Base-by-base conservation (phyloP, 495 filamentous ascomycete species). In the Paragyromitra xinjiangensis region DNA sequence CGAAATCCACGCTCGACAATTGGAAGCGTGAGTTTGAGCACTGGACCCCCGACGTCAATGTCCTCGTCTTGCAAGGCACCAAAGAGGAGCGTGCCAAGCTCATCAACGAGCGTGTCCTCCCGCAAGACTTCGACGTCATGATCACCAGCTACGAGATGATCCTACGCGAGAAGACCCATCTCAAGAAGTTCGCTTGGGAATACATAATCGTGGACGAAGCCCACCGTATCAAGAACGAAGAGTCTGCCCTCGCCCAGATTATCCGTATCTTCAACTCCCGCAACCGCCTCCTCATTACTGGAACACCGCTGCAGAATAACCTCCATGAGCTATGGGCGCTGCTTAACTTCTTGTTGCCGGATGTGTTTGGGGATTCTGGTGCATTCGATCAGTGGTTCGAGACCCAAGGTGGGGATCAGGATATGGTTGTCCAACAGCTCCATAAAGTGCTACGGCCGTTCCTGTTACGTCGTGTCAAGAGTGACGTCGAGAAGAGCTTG, bases 141-240 rank as follows among this genome's bases (percentile, higher is more conserved):
- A 92, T 97, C 76, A 97, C 93, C n/a, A 95, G 92, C 82, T 97
- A 97, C 83, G 93, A 97, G 83, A 96, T 97, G 93, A 92, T 99
- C 71, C 87, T 99, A 2, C 90, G 95, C 53, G 96, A 99, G 82
- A 98, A 99, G 85, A 87, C 93, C 0, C 93, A 97, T 81, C 85
- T 99, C 58, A 96, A 96, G 85, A 98, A 98, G 83, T 96, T 98
- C 82, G 94, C 96, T 0, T 99, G 96, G 96, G 95, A 99, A 83
- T 99, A 99, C 83, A 98, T 99, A 84, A 97, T 99, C 83, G 97
- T 99, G 68, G 96, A 99, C 81, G 96, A 99, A 83, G 96, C 96
- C 4, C 96, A 99, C 83, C 93, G 96, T 24, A 98, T 99, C 86
- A 99, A 99, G 85, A 99, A 99, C 84, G 96, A 99, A 83, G 93